A percentile compares a stretch with the other conserved stretches of the same genome.
phyloP scores from a whole-genome alignment of 2,329 filamentous ascomycete species.

The Sclerotinia borealis region DNA sequence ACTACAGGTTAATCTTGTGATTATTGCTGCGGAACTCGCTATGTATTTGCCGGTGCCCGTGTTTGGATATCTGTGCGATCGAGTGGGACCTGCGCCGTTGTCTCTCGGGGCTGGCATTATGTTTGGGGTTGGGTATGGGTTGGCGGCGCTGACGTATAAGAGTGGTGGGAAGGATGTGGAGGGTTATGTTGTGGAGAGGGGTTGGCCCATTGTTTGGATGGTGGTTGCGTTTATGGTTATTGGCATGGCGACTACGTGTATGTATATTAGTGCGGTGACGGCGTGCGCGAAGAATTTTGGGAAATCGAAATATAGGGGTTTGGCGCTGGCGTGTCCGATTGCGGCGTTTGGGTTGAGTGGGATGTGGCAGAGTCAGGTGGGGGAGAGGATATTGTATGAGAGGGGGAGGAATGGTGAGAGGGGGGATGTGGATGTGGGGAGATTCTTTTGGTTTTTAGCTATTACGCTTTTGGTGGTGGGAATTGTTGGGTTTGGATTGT shows the following conservation, averaged over 20 bases:
- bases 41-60: constrained; percentile 90
- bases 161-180: constrained; percentile 42
- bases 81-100: constrained; percentile 72
- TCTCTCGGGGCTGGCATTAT: constrained; percentile 65
- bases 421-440: constrained; percentile 67
- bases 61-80: constrained; percentile 88
- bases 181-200: constrained; percentile 40
- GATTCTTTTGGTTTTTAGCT: constrained; percentile 82
- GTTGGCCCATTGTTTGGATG: constrained; percentile 76
- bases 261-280: constrained; percentile 88
- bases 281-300: constrained; percentile 99
- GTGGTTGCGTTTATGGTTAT: constrained; percentile 76
- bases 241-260: constrained; percentile 75
- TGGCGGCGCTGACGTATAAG: constrained; percentile 74
- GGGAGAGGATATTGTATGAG: constrained; percentile 71
- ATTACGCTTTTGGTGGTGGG: constrained; percentile 66
- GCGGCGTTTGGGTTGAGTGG: constrained; percentile 89
- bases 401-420: constrained; percentile 54
- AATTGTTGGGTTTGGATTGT: constrained; percentile 63
- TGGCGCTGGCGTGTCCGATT: constrained; percentile 86
- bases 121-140: constrained; percentile 75
- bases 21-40: constrained; percentile 78
- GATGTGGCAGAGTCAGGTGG: constrained; percentile 92
- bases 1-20: constrained; percentile 84
- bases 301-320: constrained; percentile 75